Base-by-base conservation (phyloP, 2,329 filamentous ascomycete genomes). In the Alternaria ethzedia region DNA sequence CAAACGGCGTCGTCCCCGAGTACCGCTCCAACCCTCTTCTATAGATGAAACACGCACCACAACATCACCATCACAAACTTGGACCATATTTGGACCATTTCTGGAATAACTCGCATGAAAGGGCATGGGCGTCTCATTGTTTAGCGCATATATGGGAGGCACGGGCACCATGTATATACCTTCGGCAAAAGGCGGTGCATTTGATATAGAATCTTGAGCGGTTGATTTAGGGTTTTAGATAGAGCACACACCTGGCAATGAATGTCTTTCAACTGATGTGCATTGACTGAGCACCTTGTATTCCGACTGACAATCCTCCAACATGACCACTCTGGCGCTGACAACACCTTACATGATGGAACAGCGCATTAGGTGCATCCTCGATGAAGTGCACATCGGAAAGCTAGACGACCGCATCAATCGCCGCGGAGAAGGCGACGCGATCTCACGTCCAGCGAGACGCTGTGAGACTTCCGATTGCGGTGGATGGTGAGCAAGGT, bases 1-100 rank as follows among this genome's bases (percentile, higher is more conserved):
- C 80, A 67, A 86, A 85, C 69, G 86, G 84, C 56, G 83, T 85
- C 28, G 86, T 85, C 12, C 86, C 87, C 15, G 88, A 90, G 77
- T 90, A 90, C 78, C 83, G 84, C 74, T 85, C 86, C 54, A 90
- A 90, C 81, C 89, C 89, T 63, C 82, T 90, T 61, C 82, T 91
- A 72, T 91, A 69, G 58, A 65, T 45, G 36, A 10, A 43, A 52
- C 17, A 52, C 49, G 30, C 49, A n/a, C 30, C 13, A 52, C 49
- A 52, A 23, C 20, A 52, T 52, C 8, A 52, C 17, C 13, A 25
- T 56, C 30, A 28, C 26, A 28, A 23, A 52, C 20, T 54, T 54
- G 30, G 36, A 57, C 54, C 46, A 54, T 52, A 11, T 41, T 58
- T 47, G 59, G 61, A 25, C 23, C 43, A 20, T 57, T 61, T 58